Percentiles rank a stretch among this genome's conserved stretches.
These are phyloP conservation scores for Aristolochia californica DNA, from an alignment of 164 flowering plant species.

Conservation along the genomic window DNA sequence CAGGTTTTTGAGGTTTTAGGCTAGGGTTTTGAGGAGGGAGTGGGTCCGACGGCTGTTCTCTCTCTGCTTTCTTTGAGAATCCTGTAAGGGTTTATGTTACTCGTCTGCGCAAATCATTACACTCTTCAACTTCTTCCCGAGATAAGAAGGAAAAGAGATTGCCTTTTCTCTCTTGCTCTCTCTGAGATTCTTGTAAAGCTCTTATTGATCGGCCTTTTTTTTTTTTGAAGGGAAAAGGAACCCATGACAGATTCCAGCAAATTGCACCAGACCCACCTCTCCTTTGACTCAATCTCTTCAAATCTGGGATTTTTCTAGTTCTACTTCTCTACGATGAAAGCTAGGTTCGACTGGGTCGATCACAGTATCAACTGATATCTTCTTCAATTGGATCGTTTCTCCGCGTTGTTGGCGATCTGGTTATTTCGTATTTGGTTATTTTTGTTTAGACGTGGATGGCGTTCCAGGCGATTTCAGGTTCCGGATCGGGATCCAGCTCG, in stretches of 20 bases:
- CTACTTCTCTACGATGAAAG: conserved; percentile 17
- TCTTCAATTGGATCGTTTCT: background rate
- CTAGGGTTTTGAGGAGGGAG: background rate
- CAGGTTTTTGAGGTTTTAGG: background rate
- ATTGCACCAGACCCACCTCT: conserved; percentile 8
- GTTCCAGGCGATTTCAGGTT: conserved; percentile 46
- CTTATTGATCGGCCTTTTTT: conserved; percentile 9
- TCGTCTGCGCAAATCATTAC: conserved; percentile 8
- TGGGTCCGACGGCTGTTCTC: conserved; percentile 1
- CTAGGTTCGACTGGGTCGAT: conserved; percentile 15
- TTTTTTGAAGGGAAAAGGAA: conserved; percentile 9
- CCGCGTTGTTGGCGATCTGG: conserved; percentile 5
- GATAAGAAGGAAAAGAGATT: background rate
- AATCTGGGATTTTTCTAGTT: conserved; percentile 36
- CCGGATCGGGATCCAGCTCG: conserved; percentile 38
- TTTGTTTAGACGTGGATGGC: conserved; percentile 34
- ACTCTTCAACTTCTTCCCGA: conserved; percentile 7
- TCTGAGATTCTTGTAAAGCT: conserved; percentile 7
- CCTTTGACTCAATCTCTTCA: conserved; percentile 12
- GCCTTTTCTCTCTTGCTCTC: conserved; percentile 3
- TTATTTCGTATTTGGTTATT: conserved; percentile 1
- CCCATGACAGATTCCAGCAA: conserved; percentile 18
- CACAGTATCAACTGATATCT: conserved; percentile 15
- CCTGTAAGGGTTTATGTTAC: background rate
- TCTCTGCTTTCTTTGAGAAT: conserved; percentile 9